Evolutionary conservation across 228 moss, liverwort and hornwort species (phyloP).

Genomic region (Sphagnum fallax): DNA sequence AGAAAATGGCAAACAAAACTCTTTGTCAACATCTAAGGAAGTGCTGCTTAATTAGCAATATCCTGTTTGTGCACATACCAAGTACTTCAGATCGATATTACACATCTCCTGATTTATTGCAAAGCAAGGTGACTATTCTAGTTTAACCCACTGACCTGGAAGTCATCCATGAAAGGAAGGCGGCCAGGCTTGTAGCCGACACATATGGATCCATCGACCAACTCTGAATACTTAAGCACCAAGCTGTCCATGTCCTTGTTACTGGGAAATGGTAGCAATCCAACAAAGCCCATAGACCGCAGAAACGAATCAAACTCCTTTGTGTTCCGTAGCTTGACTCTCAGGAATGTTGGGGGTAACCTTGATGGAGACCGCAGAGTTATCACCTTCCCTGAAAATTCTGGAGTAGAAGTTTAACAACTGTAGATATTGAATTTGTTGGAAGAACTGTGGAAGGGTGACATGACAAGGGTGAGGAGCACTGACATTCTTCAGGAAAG

Average conservation of each 20-base stretch:
- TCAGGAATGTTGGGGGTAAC: conserved; percentile 1
- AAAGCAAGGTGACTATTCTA: not conserved
- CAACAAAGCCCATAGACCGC: conserved; percentile 5
- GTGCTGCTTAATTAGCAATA: not conserved
- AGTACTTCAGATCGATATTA: not conserved
- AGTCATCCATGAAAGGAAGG: not conserved
- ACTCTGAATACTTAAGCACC: conserved; percentile 2
- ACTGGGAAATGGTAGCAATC: conserved; percentile 1
- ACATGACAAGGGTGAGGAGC: no score
- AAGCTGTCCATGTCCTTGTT: conserved; percentile 4
- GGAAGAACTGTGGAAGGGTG: no score
- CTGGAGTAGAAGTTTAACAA: not conserved
- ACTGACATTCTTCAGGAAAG: no score
- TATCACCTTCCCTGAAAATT: conserved; percentile 2
- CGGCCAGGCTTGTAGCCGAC: conserved; percentile 2
- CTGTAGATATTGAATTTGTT: no score
- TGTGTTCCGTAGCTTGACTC: conserved; percentile 5
- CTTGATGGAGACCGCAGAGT: conserved; percentile 3
- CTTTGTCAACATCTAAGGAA: not conserved
- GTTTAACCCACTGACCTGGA: conserved; percentile 1
- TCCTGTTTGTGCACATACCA: not conserved
- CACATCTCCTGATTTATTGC: not conserved
- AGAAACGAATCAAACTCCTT: conserved; percentile 1
- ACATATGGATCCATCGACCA: conserved; percentile 2
- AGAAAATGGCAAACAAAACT: no score